Evolutionary conservation across 2,329 filamentous ascomycete genomes (phyloP), one percentile per base, ranked within the genome.

Genomic region (Penicillium sp.): DNA sequence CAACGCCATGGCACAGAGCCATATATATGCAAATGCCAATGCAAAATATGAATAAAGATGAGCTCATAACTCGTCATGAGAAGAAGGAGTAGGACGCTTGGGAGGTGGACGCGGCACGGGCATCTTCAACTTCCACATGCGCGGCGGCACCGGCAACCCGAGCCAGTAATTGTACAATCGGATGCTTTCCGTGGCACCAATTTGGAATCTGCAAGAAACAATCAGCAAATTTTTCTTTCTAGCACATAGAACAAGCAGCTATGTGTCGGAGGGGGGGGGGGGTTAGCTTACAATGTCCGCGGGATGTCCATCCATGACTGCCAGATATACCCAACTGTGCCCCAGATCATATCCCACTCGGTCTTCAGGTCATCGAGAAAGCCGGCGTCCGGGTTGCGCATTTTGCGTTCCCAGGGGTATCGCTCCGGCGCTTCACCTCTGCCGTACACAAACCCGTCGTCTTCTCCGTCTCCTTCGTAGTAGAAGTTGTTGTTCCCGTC

Each of bases 241-340:
- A 23, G 23, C 23, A 23, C 23, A 23, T 23, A 23, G 23, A 3
- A 5, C 23, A 23, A 5, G 23, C 23, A 23, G 23, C 5, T 23
- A 23, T 23, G 23, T 23, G 23, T 23, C 23, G 23, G 23, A 5
- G 23, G 5, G 23, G 5, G 23, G 23, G 23, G 5, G 6, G 3
- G 4, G 2, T 14, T 27, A 16, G 84, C 89, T 84, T 81, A 94
- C 89, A 89, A 53, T 58, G 81, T 81, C 42, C 74, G 78, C 0
- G 92, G 92, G 44, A 91, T 77, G 19, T 79, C 75, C 6, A 85
- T 51, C 90, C 91, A 99, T 56, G 83, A 82, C 60, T 72, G 79
- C 8, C 94, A 23, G 2, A 97, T 85, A 63, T 86, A 84, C 62
- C 83, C 81, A 44, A 84, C 78, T 0, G 85, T 86, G 54, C 79